Evolutionary conservation across 257 asterid species (phyloP), one percentile per base, ranked within the genome.

Genomic region (Solanum chmielewskii): DNA sequence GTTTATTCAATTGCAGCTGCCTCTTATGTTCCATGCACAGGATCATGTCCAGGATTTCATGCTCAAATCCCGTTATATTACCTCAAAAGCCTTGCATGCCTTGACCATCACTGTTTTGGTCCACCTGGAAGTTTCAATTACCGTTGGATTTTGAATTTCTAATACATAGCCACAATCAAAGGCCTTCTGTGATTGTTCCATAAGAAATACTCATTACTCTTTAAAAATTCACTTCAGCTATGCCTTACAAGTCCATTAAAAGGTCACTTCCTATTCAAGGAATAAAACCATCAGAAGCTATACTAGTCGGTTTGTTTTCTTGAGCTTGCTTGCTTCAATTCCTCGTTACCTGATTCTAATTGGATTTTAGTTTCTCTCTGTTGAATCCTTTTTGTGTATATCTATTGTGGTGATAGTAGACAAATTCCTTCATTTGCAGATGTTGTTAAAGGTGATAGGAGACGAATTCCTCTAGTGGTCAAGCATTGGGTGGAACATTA

Each of bases 401-500:
- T 44, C 70, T 78, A 18, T 56, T 87, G 81, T 64, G 52, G 35
- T 33, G 35, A 33, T 33, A 4, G 35, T 33, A 33, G 35, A 33
- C 35, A 33, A 33, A 33, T 33, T 33, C 71, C 86, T 87, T 47
- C 25, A 66, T 86, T 41, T 90, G 86, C 95, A 96, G 99, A 96
- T 89, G 92, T 89, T 86, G 90, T 97, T 83, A 97, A 92, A 95
- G 95, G 97, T 83, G 92, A 88, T 59, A 97, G 95, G 87, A 95
- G 95, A 90, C 96, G 89, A 89, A 94, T 97, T 75, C 97, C 99
- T 27, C 91, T 89, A 74, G 95, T 93, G 86, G 98, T 97, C 70
- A 96, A 94, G 90, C 89, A 89, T 86, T 97, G 98, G 99, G 98
- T 94, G 88, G 98, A 95, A 90, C 91, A 84, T 77, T 97, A 97